Evolutionary conservation across 2,329 filamentous ascomycete species (phyloP).

Genomic region (Pestalotiopsis sp.): DNA sequence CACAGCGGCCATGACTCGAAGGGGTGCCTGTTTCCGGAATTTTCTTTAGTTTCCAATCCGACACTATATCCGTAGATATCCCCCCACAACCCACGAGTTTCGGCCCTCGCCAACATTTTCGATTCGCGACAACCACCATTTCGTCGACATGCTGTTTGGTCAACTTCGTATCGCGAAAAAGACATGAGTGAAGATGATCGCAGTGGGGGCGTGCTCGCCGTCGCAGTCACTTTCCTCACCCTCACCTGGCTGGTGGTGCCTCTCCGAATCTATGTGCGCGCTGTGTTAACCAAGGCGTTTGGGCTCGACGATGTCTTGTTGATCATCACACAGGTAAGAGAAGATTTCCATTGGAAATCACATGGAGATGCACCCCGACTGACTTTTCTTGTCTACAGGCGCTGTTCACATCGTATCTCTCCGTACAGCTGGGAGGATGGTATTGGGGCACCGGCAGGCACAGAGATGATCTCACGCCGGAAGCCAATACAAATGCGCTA

Average conservation of each 20-base stretch:
- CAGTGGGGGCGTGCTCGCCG: background rate
- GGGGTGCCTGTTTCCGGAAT: background rate
- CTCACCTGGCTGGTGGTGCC: slow-evolving; percentile 8
- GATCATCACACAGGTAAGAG: slow-evolving; percentile 6
- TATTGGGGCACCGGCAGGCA: slow-evolving; percentile 13
- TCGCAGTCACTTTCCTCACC: slow-evolving; percentile 3
- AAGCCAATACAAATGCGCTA: slow-evolving; percentile 4
- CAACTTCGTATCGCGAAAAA: background rate
- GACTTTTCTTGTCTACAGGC: background rate
- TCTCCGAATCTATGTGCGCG: slow-evolving; percentile 6
- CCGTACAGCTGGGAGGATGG: slow-evolving; percentile 7
- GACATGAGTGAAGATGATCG: slow-evolving; percentile 11
- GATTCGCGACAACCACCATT: background rate
- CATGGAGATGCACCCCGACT: background rate
- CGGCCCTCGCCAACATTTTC: background rate
- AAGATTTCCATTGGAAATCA: background rate
- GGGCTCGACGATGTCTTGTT: slow-evolving; percentile 1
- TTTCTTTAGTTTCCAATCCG: background rate
- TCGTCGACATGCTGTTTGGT: background rate
- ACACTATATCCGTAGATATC: background rate
- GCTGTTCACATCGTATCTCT: slow-evolving; percentile 6
- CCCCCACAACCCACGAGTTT: background rate
- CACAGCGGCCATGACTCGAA: background rate
- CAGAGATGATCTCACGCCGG: background rate
- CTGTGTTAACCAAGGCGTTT: background rate